Conservation (phyloP, 305 asterid species). For the Fraxinus floribunda region DNA sequence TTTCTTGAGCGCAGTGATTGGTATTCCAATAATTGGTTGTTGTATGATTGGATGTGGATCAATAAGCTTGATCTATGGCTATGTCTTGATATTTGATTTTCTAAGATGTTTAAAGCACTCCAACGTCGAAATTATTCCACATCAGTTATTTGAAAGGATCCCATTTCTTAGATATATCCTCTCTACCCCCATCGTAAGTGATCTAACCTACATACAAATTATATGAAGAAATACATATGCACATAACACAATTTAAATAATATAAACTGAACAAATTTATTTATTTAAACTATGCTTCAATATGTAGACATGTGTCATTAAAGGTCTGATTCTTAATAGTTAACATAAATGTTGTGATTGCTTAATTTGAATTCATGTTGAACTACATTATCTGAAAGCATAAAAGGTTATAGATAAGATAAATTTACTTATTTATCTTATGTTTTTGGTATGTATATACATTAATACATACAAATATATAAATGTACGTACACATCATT, state of each 20-base stretch:
- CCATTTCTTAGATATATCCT: slow-evolving; percentile 64
- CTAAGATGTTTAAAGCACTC: slow-evolving; percentile 82
- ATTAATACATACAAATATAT: too few relatives aligned
- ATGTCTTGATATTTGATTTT: slow-evolving; percentile 63
- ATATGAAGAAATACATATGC: not conserved
- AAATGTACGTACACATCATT: too few relatives aligned
- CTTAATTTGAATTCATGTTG: too few relatives aligned
- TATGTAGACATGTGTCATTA: too few relatives aligned
- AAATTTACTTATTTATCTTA: too few relatives aligned
- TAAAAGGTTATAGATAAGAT: too few relatives aligned
- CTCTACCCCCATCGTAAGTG: slow-evolving; percentile 84
- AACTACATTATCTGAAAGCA: too few relatives aligned
- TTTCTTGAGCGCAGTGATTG: slow-evolving; percentile 51
- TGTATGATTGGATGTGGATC: slow-evolving; percentile 67
- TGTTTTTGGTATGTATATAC: too few relatives aligned
- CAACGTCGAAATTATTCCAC: slow-evolving; percentile 73
- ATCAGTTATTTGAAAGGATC: slow-evolving; percentile 53
- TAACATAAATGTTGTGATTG: too few relatives aligned
- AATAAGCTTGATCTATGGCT: slow-evolving; percentile 51
- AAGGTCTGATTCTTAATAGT: not conserved
- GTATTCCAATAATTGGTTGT: slow-evolving; percentile 62
- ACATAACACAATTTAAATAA: not conserved
- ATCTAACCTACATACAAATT: not conserved
- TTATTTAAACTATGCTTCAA: too few relatives aligned
- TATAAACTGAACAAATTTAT: too few relatives aligned